Conservation (phyloP, 2,329 filamentous ascomycete genomes). For the Blastomyces gilchristii region DNA sequence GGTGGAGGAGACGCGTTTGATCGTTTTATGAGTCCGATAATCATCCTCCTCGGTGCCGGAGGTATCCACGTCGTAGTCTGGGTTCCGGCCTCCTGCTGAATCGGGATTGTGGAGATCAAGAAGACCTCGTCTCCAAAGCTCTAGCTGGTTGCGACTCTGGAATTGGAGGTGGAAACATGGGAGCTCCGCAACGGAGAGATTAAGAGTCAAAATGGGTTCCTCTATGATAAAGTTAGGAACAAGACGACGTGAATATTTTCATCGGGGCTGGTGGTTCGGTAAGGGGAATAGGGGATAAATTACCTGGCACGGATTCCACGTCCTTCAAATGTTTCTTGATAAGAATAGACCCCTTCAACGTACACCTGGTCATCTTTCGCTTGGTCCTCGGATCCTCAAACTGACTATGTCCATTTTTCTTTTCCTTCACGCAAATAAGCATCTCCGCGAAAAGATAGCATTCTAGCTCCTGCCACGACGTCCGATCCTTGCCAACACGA, state of each 20-base stretch:
- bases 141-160: slow-evolving; percentile 69
- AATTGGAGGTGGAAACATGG: slow-evolving; percentile 92
- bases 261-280: neutral
- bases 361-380: slow-evolving; percentile 64
- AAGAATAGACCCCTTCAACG: slow-evolving; percentile 90
- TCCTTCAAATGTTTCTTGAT: slow-evolving; percentile 97
- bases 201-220: slow-evolving; percentile 77
- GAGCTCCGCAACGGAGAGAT: slow-evolving; percentile 80
- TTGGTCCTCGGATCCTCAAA: slow-evolving; percentile 51
- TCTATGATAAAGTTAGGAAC: slow-evolving; percentile 37
- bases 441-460: slow-evolving; percentile 97
- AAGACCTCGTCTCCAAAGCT: slow-evolving; percentile 81
- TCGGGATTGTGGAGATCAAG: slow-evolving; percentile 70
- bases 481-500: slow-evolving; percentile 87
- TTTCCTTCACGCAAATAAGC: slow-evolving; percentile 99
- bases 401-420: slow-evolving; percentile 58
- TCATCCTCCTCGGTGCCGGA: slow-evolving; percentile 87
- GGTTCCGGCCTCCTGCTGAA: slow-evolving; percentile 42
- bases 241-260: no score
- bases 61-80: slow-evolving; percentile 65
- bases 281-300: slow-evolving; percentile 7
- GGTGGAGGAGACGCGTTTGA: slow-evolving; percentile 68
- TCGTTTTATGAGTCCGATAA: slow-evolving; percentile 48
- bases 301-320: slow-evolving; percentile 55
- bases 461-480: slow-evolving; percentile 95